phyloP scores from a whole-genome alignment of 306 rosid species.

The Neltuma alba region DNA sequence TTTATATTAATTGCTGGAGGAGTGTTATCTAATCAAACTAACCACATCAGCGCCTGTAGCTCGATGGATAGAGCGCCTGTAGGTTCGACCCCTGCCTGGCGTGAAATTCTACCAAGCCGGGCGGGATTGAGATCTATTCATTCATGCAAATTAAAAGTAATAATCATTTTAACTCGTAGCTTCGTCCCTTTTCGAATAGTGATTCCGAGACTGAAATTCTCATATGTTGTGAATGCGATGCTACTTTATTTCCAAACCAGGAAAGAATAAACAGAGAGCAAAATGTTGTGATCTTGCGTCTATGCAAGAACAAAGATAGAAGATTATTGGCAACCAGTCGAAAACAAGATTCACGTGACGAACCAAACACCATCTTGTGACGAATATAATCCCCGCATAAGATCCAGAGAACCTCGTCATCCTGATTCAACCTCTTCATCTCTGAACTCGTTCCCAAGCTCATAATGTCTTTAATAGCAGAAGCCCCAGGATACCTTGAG shows the following conservation, averaged over 20 bases:
- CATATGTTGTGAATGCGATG: neutral
- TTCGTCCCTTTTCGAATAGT: no score
- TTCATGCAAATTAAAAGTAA: no score
- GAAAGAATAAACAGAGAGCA: neutral
- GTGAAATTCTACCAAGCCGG: no score
- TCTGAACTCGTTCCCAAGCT: neutral
- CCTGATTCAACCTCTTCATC: neutral
- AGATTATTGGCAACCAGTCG: neutral
- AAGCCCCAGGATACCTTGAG: conserved; percentile 62
- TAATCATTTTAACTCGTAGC: no score
- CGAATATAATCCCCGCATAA: neutral
- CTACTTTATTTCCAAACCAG: neutral
- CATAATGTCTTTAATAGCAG: conserved; percentile 65
- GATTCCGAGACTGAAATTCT: neutral
- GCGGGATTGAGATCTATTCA: no score
- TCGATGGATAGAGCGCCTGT: conserved; percentile 48
- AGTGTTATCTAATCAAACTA: no score
- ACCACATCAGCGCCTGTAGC: conserved; percentile 49
- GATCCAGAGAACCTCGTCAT: neutral
- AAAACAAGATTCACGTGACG: neutral
- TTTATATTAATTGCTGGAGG: no score
- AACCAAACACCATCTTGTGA: conserved; percentile 34
- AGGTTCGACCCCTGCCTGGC: conserved; percentile 50
- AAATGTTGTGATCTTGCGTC: neutral
- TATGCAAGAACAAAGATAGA: neutral